A percentile compares a stretch with the other conserved stretches of the same genome.
phyloP scores from a whole-genome alignment of 352 stramenopile genomes.

The Globisporangium nodosum region DNA sequence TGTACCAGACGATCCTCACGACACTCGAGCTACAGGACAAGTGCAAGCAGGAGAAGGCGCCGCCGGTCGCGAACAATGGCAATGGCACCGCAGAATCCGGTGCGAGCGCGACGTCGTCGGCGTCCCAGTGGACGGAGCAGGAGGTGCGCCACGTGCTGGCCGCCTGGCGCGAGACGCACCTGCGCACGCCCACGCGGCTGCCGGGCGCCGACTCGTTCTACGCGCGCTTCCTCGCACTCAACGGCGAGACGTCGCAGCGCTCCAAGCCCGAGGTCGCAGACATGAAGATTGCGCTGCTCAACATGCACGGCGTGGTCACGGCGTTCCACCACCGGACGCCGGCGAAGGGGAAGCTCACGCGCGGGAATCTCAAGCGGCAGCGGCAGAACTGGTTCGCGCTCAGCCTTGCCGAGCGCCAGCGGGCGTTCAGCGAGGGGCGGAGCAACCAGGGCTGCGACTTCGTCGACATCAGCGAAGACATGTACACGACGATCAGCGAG shows the following conservation, averaged over 20 bases:
- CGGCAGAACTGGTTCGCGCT: conserved; percentile 13
- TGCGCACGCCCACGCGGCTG: conserved; percentile 5
- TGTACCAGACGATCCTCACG: conserved; percentile 9
- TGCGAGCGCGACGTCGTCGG: background rate
- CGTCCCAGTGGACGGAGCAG: background rate
- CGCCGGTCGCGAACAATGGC: no score
- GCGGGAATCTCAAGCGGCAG: conserved; percentile 5
- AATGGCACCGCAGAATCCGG: background rate
- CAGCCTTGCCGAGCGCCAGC: background rate
- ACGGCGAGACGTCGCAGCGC: conserved; percentile 8
- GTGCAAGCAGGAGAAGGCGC: conserved; percentile 7
- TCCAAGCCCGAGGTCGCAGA: conserved; percentile 12
- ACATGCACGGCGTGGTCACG: conserved; percentile 10
- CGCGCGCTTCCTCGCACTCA: conserved; percentile 13
- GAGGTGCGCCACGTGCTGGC: conserved; percentile 7
- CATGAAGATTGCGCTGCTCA: conserved; percentile 10
- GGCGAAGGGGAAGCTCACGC: conserved; percentile 8
- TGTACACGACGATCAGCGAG: conserved; percentile 8
- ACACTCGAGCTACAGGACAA: conserved; percentile 11
- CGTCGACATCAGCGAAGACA: conserved; percentile 9
- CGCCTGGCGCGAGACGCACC: conserved; percentile 9
- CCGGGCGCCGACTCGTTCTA: conserved; percentile 8
- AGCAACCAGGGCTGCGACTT: conserved; percentile 4
- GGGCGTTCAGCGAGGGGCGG: background rate
- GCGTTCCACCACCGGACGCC: conserved; percentile 3